A percentile compares a stretch with the other conserved stretches of the same genome.
These are phyloP conservation scores for Hericium alpestre DNA, from an alignment of 768 basidiomycete genomes.

Conservation along the genomic window DNA sequence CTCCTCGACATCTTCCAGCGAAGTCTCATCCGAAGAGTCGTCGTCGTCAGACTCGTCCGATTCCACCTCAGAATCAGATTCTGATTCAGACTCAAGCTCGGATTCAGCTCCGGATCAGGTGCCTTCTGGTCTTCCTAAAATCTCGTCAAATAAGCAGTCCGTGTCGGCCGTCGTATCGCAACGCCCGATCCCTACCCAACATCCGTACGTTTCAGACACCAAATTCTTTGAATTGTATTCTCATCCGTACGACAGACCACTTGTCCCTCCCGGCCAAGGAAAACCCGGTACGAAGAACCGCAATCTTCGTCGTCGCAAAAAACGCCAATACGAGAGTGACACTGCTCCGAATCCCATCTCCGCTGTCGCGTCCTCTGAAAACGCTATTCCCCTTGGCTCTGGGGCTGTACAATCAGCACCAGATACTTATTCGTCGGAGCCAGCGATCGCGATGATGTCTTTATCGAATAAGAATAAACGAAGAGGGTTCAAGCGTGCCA, in stretches of 20 bases:
- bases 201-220: neutral
- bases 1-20: slow-evolving; percentile 9
- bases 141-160: too few species aligned
- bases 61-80: neutral
- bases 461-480: slow-evolving; percentile 69
- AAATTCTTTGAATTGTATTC: neutral
- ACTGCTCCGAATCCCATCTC: slow-evolving; percentile 8
- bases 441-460: slow-evolving; percentile 36
- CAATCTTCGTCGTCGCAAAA: slow-evolving; percentile 46
- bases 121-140: neutral
- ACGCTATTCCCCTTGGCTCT: slow-evolving; percentile 34
- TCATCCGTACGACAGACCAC: slow-evolving; percentile 9
- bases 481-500: slow-evolving; percentile 49
- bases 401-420: neutral
- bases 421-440: slow-evolving; percentile 11
- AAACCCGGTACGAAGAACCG: slow-evolving; percentile 46
- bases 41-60: slow-evolving; percentile 10
- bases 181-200: neutral
- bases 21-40: slow-evolving; percentile 18
- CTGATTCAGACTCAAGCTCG: slow-evolving; percentile 15
- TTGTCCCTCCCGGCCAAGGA: slow-evolving; percentile 48
- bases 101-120: neutral
- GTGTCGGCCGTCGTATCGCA: neutral
- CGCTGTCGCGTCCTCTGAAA: slow-evolving; percentile 28
- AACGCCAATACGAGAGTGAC: slow-evolving; percentile 26